Evolutionary conservation across 75 land plant genomes (phyloP), one percentile per base, ranked within the genome.

Genomic region (Selaginella moellendorffii): DNA sequence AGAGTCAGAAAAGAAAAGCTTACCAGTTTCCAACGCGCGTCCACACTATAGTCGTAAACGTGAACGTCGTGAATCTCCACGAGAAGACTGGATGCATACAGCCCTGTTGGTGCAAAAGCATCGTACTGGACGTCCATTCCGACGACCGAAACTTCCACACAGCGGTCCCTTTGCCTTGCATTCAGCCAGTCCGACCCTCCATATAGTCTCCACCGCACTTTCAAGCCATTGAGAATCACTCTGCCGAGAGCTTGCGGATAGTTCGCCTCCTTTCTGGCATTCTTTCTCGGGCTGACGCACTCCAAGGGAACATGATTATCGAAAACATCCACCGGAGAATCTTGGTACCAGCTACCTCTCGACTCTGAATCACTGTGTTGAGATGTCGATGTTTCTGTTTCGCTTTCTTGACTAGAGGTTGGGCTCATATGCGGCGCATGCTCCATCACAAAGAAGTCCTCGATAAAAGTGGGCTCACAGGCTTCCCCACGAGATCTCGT

Each of bases 11-110:
- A 54, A 64, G 53, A 46, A 36, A 51, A 17, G 31, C 54, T 19
- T 80, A 95, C 99, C 88, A 74, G 79, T 68, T 79, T 86, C 99
- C 99, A 95, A 25, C 97, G 91, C 12, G 99, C 99, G 77, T 78
- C 72, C 52, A 30, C 65, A 68, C 98, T 89, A 31, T 63, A 62
- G 65, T 93, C 98, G 69, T 76, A 77, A 29, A 93, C 72, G 54
- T 71, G 65, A 62, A 93, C 66, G 69, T 89, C 90, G 0, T 73
- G 70, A 30, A 86, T 67, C 42, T 82, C 70, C 21, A 93, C 62
- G 26, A 73, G 65, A 56, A 93, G 76, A 63, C 76, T 82, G 19
- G 96, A 93, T 26, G 80, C 82, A 74, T 42, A 64, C 12, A 80
- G 27, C 30, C 78, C 87, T 24, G 74, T 79, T 54, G 74, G 81